phyloP scores from a whole-genome alignment of 352 stramenopile genomes.

The Globisporangium yorkense region DNA sequence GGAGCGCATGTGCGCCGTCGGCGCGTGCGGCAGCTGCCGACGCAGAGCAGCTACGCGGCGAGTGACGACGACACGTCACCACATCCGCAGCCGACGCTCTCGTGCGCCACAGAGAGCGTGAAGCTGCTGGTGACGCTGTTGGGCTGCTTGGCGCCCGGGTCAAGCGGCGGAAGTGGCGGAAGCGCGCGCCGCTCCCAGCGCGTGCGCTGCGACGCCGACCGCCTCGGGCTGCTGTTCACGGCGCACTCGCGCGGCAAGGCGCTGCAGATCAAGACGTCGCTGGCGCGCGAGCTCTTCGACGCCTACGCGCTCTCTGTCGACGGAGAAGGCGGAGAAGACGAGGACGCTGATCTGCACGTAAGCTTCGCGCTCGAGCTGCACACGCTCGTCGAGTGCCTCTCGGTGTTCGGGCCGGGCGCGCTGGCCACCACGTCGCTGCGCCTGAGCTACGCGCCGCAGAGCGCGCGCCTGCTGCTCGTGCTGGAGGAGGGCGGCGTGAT shows the following conservation, averaged over 20 bases:
- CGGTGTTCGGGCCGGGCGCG: slow-evolving; percentile 65
- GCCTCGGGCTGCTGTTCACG: slow-evolving; percentile 61
- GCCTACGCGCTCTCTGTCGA: slow-evolving; percentile 36
- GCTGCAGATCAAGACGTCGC: slow-evolving; percentile 83
- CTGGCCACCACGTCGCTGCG: slow-evolving; percentile 69
- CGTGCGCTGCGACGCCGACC: slow-evolving; percentile 71
- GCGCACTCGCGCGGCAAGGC: slow-evolving; percentile 81
- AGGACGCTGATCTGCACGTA: slow-evolving; percentile 32
- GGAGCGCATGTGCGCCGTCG: slow-evolving; percentile 1
- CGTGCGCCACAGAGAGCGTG: slow-evolving; percentile 59
- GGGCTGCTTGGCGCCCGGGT: slow-evolving; percentile 28
- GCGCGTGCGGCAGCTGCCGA: slow-evolving; percentile 7
- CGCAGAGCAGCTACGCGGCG: background rate
- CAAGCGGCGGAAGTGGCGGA: background rate
- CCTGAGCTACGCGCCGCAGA: slow-evolving; percentile 63
- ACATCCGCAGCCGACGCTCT: slow-evolving; percentile 26
- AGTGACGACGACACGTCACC: background rate
- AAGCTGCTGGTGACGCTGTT: slow-evolving; percentile 76
- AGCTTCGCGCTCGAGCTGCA: slow-evolving; percentile 74
- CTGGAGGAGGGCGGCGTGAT: slow-evolving; percentile 83
- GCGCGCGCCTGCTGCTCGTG: slow-evolving; percentile 53
- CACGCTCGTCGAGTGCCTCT: slow-evolving; percentile 73
- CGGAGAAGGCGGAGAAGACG: slow-evolving; percentile 12
- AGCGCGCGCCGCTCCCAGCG: slow-evolving; percentile 23
- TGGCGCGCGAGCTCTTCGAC: slow-evolving; percentile 72